These are phyloP conservation scores for Globisporangium emineosum DNA, from an alignment of 352 stramenopile genomes.

Conservation along the genomic window DNA sequence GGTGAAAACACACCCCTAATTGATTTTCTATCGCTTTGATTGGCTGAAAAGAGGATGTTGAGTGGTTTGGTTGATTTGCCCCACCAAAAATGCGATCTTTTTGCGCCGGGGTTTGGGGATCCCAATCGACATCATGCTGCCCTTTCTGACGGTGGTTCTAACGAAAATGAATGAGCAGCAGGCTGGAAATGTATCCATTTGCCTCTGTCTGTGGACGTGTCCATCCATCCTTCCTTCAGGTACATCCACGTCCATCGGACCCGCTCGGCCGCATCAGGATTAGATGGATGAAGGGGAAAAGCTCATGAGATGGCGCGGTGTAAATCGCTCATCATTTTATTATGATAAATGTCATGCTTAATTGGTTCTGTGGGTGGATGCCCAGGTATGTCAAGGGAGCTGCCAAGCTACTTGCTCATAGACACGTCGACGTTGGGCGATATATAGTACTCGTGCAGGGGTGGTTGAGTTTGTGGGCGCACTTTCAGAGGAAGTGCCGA, in stretches of 20 bases:
- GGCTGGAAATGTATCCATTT: slow-evolving; percentile 1
- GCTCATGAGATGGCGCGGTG: too few relatives aligned
- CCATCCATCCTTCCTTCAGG: not conserved
- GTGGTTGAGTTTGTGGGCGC: too few relatives aligned
- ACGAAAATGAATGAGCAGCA: not conserved
- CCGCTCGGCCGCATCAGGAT: not conserved
- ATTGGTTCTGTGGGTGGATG: too few relatives aligned
- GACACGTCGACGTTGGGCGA: too few relatives aligned
- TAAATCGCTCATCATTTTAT: too few relatives aligned
- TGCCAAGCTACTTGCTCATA: too few relatives aligned
- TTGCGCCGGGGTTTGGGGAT: slow-evolving; percentile 1
- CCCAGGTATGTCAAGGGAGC: too few relatives aligned
- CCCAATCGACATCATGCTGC: not conserved
- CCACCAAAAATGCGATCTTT: slow-evolving; percentile 6
- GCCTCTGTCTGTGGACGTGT: not conserved
- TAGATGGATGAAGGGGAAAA: not conserved
- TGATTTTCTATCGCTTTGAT: not conserved
- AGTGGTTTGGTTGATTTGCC: not conserved
- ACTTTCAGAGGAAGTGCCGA: too few relatives aligned
- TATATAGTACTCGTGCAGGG: too few relatives aligned
- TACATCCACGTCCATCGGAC: not conserved
- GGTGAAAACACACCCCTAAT: slow-evolving; percentile 2
- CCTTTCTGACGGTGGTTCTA: slow-evolving; percentile 10
- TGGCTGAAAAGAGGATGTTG: slow-evolving; percentile 2
- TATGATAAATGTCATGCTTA: too few relatives aligned